A percentile compares a stretch with the other conserved stretches of the same genome.
Evolutionary conservation across 192 early-diverging fungal genomes (phyloP).

Genomic region (Backusella circina): DNA sequence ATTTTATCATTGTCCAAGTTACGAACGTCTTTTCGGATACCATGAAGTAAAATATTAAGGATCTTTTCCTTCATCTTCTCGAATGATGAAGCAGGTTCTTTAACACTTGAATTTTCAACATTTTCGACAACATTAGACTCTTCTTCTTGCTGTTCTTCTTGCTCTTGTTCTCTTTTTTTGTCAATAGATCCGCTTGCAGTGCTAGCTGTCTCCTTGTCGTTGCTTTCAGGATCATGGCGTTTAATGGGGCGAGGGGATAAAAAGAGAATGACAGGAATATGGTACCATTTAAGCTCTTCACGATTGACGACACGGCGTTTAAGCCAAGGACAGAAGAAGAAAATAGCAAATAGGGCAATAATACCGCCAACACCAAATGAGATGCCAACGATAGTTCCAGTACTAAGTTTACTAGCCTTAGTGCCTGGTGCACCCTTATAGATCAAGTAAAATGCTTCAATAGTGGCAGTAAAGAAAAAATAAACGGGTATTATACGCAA

Average conservation of each 20-base stretch:
- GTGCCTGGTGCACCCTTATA: constrained; percentile 62
- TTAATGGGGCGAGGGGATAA: constrained; percentile 48
- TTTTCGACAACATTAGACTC: neutral
- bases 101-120: constrained; percentile 8
- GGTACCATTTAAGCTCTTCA: constrained; percentile 73
- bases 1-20: constrained; percentile 44
- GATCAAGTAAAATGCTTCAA: constrained; percentile 68
- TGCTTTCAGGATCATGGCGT: constrained; percentile 11
- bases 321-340: constrained; percentile 69
- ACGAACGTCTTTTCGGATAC: constrained; percentile 48
- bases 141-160: constrained; percentile 15
- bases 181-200: constrained; percentile 9
- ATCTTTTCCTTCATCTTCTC: constrained; percentile 18
- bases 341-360: constrained; percentile 51
- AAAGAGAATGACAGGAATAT: constrained; percentile 57
- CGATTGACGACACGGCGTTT: constrained; percentile 57
- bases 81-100: neutral
- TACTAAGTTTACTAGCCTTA: constrained; percentile 31
- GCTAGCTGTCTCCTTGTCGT: constrained; percentile 17
- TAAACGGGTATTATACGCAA: constrained; percentile 67
- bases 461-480: constrained; percentile 61
- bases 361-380: constrained; percentile 56
- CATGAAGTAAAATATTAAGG: constrained; percentile 26
- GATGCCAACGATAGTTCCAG: constrained; percentile 57
- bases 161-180: constrained; percentile 15